Base-by-base conservation (phyloP, 2,329 filamentous ascomycete species). In the Pseudogymnoascus pannorum region DNA sequence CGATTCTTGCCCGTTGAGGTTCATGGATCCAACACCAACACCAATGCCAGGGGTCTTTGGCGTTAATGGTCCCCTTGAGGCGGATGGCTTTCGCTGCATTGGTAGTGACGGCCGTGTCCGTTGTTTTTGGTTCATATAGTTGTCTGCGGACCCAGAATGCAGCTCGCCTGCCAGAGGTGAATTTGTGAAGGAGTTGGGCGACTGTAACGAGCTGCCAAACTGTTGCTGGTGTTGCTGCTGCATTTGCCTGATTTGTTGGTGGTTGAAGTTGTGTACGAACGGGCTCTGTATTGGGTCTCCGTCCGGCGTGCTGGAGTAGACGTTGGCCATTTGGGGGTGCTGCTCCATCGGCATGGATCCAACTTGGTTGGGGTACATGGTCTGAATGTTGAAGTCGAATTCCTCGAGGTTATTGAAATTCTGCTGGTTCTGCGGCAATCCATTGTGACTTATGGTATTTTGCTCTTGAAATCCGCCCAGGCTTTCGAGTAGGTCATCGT, bases 251-350 rank as follows among this genome's bases (percentile, higher is more conserved):
- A 91, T 95, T 66, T 92, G 89, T 35, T 81, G 81, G 70, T 89
- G 88, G 75, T 87, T 88, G 77, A 92, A 94, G 70, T 83, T 86
- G 68, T 88, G 84, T 42, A 89, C 83, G 70, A 92, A 97, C 0
- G 93, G 93, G 69, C 92, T 97, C 71, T 95, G 90, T 64, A 96
- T 93, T 5, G 93, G 92, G 60, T 91, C 88, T 59, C 91, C 91
- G 64, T 97, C 93, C 3, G 93, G 92, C 1, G 92, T 96, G 72
- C 90, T 91, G 18, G 93, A 96, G 75, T 89, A 97, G 64, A 91
- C 85, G 70, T 89, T 88, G 71, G 91, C 86, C 62, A 88, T 86
- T 57, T 82, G 70, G 20, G 81, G 3, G 75, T 72, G 78, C 64
- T 86, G 84, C 66, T 89, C 86, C 68, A 87, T 82, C 63, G 85